Conservation (phyloP, 1,284 basidiomycete genomes). For the Leccinum fuscescens region DNA sequence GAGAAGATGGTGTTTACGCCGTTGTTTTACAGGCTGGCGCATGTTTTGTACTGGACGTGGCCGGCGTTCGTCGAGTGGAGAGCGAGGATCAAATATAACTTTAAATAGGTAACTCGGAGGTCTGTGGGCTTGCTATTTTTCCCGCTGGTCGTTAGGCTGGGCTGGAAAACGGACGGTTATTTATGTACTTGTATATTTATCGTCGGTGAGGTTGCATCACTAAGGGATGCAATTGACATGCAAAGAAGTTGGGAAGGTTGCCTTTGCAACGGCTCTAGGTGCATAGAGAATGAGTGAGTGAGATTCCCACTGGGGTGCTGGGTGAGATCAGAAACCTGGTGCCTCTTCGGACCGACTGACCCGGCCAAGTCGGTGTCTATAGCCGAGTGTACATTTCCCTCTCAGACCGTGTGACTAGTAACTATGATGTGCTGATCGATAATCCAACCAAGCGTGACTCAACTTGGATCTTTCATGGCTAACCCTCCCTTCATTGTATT, state of each 20-base stretch:
- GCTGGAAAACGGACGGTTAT: neutral
- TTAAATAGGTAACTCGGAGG: constrained; percentile 19
- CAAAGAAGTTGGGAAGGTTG: too few relatives aligned
- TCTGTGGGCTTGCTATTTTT: neutral
- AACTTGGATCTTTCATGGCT: constrained; percentile 13
- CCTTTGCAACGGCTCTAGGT: neutral
- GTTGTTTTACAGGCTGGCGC: constrained; percentile 39
- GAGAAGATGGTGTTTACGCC: constrained; percentile 63
- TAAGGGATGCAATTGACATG: too few relatives aligned
- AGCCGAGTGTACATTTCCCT: neutral
- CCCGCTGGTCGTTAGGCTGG: neutral
- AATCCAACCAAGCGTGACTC: neutral
- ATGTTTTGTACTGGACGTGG: constrained; percentile 62
- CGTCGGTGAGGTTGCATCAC: neutral
- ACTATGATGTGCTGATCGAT: neutral
- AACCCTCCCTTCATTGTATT: constrained; percentile 59
- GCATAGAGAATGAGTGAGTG: neutral
- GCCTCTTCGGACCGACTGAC: too few relatives aligned
- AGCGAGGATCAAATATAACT: constrained; percentile 65
- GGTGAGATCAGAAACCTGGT: too few relatives aligned
- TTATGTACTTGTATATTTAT: neutral
- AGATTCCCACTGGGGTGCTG: too few relatives aligned
- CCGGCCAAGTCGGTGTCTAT: neutral
- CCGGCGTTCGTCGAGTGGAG: constrained; percentile 55
- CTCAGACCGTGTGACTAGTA: neutral